phyloP scores from a whole-genome alignment of 192 early-diverging fungal genomes.

The Linnemannia hyalina region DNA sequence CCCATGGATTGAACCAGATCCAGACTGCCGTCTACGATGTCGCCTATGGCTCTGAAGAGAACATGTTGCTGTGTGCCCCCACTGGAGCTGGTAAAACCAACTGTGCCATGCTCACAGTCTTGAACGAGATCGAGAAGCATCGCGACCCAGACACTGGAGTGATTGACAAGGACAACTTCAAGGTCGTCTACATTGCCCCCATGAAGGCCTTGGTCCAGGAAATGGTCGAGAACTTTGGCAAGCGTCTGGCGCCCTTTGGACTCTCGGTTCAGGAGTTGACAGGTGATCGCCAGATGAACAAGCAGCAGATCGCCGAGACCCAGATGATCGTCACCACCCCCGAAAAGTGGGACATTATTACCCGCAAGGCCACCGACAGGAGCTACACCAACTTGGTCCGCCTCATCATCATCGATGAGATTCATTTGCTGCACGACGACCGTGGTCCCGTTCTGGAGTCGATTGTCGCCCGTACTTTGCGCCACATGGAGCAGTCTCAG shows the following conservation, averaged over 20 bases:
- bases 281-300: slow-evolving; percentile 97
- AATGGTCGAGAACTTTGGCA: slow-evolving; percentile 93
- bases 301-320: slow-evolving; percentile 95
- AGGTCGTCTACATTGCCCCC: slow-evolving; percentile 98
- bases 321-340: slow-evolving; percentile 99
- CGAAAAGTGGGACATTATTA: slow-evolving; percentile 99
- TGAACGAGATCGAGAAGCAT: slow-evolving; percentile 89
- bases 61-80: slow-evolving; percentile 97
- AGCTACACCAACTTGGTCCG: slow-evolving; percentile 92
- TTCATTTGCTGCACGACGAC: slow-evolving; percentile 96
- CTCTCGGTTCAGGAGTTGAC: slow-evolving; percentile 96
- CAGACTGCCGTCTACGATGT: slow-evolving; percentile 90
- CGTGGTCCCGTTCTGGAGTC: slow-evolving; percentile 97
- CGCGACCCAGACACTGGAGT: slow-evolving; percentile 77
- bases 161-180: slow-evolving; percentile 88
- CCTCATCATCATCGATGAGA: slow-evolving; percentile 96
- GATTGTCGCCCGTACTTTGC: slow-evolving; percentile 89
- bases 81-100: slow-evolving; percentile 99
- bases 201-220: slow-evolving; percentile 99
- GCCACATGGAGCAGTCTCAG: slow-evolving; percentile 91
- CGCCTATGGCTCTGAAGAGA: slow-evolving; percentile 93
- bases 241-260: slow-evolving; percentile 81
- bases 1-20: slow-evolving; percentile 87
- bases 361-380: slow-evolving; percentile 93
- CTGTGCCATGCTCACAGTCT: slow-evolving; percentile 95